phyloP scores from a whole-genome alignment of 805 yeast genomes.

The Metschnikowia matae region DNA sequence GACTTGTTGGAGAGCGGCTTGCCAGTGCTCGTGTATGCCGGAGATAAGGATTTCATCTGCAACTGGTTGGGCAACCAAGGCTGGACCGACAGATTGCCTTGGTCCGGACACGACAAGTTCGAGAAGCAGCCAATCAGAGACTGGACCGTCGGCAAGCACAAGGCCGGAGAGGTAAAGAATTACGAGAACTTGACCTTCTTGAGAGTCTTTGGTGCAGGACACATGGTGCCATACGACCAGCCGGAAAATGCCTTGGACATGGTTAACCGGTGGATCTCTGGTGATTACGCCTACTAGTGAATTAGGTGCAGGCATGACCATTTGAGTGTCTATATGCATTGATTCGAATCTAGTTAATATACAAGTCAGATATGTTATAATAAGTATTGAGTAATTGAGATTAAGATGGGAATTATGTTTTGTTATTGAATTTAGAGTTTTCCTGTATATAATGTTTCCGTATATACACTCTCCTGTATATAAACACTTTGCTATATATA shows the following conservation, averaged over 20 bases:
- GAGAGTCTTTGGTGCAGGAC: constrained; percentile 87
- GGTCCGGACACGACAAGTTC: constrained; percentile 37
- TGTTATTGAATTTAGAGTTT: too few relatives aligned
- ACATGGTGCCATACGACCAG: constrained; percentile 92
- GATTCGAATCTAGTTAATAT: neutral
- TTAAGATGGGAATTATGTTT: too few relatives aligned
- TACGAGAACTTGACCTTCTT: constrained; percentile 71
- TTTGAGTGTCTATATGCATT: too few relatives aligned
- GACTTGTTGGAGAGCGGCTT: constrained; percentile 56
- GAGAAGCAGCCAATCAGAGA: constrained; percentile 36
- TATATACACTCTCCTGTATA: too few relatives aligned
- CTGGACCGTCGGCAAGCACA: constrained; percentile 38
- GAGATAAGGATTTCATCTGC: constrained; percentile 89
- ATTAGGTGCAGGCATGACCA: too few relatives aligned
- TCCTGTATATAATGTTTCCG: too few relatives aligned
- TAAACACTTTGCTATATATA: too few relatives aligned
- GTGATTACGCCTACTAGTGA: constrained; percentile 40
- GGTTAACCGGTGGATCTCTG: constrained; percentile 82
- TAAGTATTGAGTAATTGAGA: too few relatives aligned
- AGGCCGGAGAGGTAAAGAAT: constrained; percentile 69
- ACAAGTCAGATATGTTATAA: too few relatives aligned
- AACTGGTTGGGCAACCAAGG: constrained; percentile 90
- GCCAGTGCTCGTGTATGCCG: constrained; percentile 89
- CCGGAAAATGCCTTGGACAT: constrained; percentile 73
- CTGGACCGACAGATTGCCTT: constrained; percentile 54